Evolutionary conservation across 2,329 filamentous ascomycete species (phyloP).

Genomic region (Akanthomyces lecanii): DNA sequence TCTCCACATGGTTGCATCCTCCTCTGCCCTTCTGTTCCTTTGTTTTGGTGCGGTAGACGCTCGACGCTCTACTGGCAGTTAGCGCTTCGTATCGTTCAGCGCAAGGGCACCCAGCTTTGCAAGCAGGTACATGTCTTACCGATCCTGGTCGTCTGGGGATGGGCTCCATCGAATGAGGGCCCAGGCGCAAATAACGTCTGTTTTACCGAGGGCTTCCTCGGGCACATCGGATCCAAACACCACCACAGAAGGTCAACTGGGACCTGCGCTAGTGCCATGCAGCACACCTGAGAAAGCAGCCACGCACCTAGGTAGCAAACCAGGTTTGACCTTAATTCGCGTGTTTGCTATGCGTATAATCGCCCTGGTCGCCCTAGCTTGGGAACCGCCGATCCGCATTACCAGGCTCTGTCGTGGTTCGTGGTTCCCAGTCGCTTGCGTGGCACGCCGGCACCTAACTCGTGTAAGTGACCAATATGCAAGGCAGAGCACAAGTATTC

Average conservation of each 20-base stretch:
- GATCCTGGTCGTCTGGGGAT: slow-evolving; percentile 1
- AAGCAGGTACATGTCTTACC: slow-evolving; percentile 6
- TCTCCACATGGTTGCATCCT: slow-evolving; percentile 5
- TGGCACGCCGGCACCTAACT: background rate
- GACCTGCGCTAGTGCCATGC: slow-evolving; percentile 16
- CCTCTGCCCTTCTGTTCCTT: background rate
- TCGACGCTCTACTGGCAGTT: background rate
- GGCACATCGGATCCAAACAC: slow-evolving; percentile 11
- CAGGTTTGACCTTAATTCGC: background rate
- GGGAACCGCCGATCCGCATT: background rate
- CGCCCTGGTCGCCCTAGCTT: background rate
- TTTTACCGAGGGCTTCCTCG: background rate
- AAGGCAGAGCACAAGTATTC: no score
- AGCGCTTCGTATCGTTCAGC: background rate
- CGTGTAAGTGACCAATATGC: slow-evolving; percentile 1
- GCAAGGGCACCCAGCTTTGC: background rate
- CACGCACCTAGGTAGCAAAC: background rate
- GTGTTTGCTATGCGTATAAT: background rate
- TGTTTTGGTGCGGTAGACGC: no score
- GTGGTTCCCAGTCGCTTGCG: background rate
- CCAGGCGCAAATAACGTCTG: slow-evolving; percentile 9
- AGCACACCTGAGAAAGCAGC: background rate
- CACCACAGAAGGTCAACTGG: background rate
- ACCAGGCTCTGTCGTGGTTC: background rate
- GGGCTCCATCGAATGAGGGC: background rate